These are phyloP conservation scores for Raphanus hybrid DNA, from an alignment of 441 rosid species.

Conservation along the genomic window DNA sequence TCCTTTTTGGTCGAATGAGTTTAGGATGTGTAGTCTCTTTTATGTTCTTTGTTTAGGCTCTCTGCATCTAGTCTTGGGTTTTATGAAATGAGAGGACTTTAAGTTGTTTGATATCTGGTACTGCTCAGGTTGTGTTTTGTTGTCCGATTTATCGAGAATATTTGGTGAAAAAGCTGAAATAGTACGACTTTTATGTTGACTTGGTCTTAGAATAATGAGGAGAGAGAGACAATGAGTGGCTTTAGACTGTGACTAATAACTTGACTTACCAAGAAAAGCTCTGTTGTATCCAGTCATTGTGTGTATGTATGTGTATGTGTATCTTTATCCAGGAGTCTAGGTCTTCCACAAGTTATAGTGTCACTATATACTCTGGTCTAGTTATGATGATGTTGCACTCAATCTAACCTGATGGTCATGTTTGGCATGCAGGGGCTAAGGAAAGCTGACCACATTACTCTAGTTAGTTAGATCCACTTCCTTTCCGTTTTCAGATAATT, in stretches of 20 bases:
- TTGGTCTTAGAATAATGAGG: conserved; percentile 5
- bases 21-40: not conserved
- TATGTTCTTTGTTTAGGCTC: conserved; percentile 8
- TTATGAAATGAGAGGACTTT: conserved; percentile 4
- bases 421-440: conserved; percentile 75
- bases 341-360: not conserved
- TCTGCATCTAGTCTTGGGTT: conserved; percentile 17
- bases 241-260: conserved; percentile 64
- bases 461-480: conserved; percentile 71
- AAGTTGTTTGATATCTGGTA: not conserved
- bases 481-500: conserved; percentile 68
- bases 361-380: not conserved
- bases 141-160: conserved; percentile 21
- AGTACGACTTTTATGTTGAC: conserved; percentile 16
- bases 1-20: conserved; percentile 3
- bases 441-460: conserved; percentile 67
- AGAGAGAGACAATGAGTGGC: conserved; percentile 39
- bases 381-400: conserved; percentile 58
- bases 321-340: no score
- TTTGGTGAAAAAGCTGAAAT: not conserved
- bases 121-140: conserved; percentile 16
- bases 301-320: not conserved
- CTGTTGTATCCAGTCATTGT: not conserved
- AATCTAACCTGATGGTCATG: conserved; percentile 78
- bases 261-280: conserved; percentile 34